Conservation (phyloP, 495 filamentous ascomycete genomes). For the Xylaria curta region DNA sequence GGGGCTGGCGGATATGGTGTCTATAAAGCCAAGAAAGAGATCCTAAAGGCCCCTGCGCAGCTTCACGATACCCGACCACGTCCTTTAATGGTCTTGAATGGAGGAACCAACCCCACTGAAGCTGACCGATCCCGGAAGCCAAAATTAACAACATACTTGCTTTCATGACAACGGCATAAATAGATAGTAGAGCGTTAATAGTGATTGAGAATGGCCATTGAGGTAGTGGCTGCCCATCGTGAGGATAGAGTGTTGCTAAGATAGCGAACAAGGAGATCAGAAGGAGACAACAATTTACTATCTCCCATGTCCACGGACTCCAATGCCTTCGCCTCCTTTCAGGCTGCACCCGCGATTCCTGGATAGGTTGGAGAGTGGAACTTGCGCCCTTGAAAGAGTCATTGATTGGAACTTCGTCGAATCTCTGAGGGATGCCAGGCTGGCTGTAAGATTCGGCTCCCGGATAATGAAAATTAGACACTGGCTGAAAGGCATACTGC, state of each 20-base stretch:
- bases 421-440: background rate
- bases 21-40: slow-evolving; percentile 24
- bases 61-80: slow-evolving; percentile 28
- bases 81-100: slow-evolving; percentile 29
- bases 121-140: slow-evolving; percentile 31
- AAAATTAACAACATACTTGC: slow-evolving; percentile 29
- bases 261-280: slow-evolving; percentile 21
- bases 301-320: slow-evolving; percentile 19
- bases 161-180: slow-evolving; percentile 36
- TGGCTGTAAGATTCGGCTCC: slow-evolving; percentile 6
- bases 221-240: slow-evolving; percentile 33
- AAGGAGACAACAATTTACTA: slow-evolving; percentile 2
- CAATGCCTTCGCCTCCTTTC: background rate
- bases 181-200: slow-evolving; percentile 35
- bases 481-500: background rate
- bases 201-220: slow-evolving; percentile 37
- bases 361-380: slow-evolving; percentile 1
- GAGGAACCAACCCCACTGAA: slow-evolving; percentile 37
- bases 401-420: background rate
- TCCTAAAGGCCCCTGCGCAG: slow-evolving; percentile 28
- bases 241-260: slow-evolving; percentile 29
- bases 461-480: background rate
- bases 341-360: background rate
- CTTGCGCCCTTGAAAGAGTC: background rate
- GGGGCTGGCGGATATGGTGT: slow-evolving; percentile 6